These are phyloP conservation scores for Tuber borchii DNA, from an alignment of 495 filamentous ascomycete genomes.

Conservation along the genomic window DNA sequence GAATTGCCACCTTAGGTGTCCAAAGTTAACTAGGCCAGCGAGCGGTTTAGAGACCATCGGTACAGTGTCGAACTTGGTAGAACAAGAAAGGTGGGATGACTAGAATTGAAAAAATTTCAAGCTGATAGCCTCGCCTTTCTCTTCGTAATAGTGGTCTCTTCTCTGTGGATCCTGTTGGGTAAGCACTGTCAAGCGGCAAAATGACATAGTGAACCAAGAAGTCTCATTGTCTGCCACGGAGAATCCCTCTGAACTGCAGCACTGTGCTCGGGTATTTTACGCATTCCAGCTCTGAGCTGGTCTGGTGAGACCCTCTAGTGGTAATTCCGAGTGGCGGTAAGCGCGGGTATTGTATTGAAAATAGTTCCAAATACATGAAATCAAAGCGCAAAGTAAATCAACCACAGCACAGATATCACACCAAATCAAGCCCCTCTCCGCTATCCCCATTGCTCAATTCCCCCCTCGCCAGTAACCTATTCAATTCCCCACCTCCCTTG, in stretches of 20 bases:
- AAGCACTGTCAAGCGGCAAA: not conserved
- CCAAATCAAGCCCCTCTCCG: not conserved
- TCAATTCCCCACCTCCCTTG: slow-evolving; percentile 20
- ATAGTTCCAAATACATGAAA: not conserved
- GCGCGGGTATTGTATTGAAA: not conserved
- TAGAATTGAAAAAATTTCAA: not conserved
- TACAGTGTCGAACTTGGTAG: not conserved
- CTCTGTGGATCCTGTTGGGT: not conserved
- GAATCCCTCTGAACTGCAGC: not conserved
- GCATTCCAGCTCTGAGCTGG: not conserved
- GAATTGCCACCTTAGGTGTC: not conserved
- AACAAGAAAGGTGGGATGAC: not conserved
- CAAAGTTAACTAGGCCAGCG: too few species aligned
- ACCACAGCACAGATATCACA: not conserved
- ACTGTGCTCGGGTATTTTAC: too few species aligned
- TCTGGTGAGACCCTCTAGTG: not conserved
- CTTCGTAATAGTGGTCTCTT: not conserved
- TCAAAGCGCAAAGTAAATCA: not conserved
- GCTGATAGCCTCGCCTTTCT: not conserved
- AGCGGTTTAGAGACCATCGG: not conserved
- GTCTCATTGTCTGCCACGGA: not conserved
- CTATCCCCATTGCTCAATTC: not conserved
- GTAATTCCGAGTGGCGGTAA: not conserved
- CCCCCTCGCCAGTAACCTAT: slow-evolving; percentile 19
- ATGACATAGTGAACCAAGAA: not conserved